Conservation (phyloP, 768 basidiomycete genomes). For the Terana coerulea region DNA sequence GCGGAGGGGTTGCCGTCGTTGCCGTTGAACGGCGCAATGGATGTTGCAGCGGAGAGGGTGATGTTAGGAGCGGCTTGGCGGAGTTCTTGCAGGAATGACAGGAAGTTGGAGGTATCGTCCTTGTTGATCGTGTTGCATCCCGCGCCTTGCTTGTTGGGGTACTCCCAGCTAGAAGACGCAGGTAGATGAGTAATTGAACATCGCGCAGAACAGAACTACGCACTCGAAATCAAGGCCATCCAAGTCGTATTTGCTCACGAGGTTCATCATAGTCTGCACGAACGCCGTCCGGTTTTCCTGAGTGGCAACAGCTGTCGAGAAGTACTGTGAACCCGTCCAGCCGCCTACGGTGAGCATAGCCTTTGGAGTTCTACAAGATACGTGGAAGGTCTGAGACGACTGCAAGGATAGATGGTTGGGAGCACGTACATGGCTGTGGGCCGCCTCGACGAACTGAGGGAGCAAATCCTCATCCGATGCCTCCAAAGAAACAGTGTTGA, state of each 20-base stretch:
- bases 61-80: constrained; percentile 48
- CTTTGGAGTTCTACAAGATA: constrained; percentile 54
- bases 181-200: too few species aligned
- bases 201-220: constrained; percentile 27
- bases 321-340: constrained; percentile 62
- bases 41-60: constrained; percentile 53
- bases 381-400: background rate
- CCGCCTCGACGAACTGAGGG: constrained; percentile 51
- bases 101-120: constrained; percentile 72
- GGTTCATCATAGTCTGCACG: constrained; percentile 47
- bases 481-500: constrained; percentile 28
- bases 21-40: constrained; percentile 45
- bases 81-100: constrained; percentile 69
- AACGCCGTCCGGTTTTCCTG: constrained; percentile 57
- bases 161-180: constrained; percentile 74
- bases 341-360: constrained; percentile 68
- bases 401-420: background rate
- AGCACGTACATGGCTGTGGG: constrained; percentile 32
- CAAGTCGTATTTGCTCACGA: constrained; percentile 41
- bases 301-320: constrained; percentile 56
- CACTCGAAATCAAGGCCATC: constrained; percentile 16
- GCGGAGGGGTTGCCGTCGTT: constrained; percentile 51
- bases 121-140: constrained; percentile 59
- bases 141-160: constrained; percentile 62
- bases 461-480: constrained; percentile 46